These are phyloP conservation scores for Phyllosticta citriasiana DNA, from an alignment of 2,329 filamentous ascomycete species.

Conservation along the genomic window DNA sequence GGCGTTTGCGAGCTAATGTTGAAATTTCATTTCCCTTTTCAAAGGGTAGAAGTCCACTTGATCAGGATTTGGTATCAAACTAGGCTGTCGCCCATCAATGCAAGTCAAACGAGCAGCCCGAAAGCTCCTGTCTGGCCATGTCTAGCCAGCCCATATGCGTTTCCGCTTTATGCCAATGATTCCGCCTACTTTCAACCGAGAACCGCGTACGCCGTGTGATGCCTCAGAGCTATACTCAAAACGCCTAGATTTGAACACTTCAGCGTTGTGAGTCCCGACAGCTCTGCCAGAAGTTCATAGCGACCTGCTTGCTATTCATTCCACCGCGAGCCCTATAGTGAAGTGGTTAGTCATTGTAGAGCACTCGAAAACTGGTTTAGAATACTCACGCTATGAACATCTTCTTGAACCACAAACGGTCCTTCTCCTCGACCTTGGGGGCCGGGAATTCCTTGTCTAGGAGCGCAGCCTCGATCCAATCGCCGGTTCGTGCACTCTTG, in stretches of 20 bases:
- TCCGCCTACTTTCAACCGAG: not conserved
- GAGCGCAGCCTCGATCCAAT: conserved; percentile 5
- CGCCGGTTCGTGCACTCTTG: not conserved
- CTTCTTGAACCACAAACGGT: conserved; percentile 5
- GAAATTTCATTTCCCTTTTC: not conserved
- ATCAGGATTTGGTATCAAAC: not conserved
- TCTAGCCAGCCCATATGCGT: not conserved
- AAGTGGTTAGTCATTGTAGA: not conserved
- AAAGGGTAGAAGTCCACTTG: not conserved
- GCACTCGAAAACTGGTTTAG: not conserved
- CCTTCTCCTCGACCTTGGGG: conserved; percentile 6
- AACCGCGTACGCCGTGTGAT: not conserved
- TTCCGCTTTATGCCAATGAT: not conserved
- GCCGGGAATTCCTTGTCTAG: conserved; percentile 5
- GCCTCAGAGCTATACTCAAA: not conserved
- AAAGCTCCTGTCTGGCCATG: not conserved
- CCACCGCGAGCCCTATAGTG: conserved; percentile 5
- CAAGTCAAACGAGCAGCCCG: not conserved
- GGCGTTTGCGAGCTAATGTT: no score
- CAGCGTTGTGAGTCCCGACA: conserved; percentile 6
- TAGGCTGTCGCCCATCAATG: not conserved
- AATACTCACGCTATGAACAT: conserved; percentile 10
- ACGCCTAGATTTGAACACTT: not conserved
- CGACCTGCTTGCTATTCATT: not conserved
- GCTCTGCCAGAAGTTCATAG: conserved; percentile 8